phyloP scores from a whole-genome alignment of 306 rosid species.

The Canavalia ensiformis region DNA sequence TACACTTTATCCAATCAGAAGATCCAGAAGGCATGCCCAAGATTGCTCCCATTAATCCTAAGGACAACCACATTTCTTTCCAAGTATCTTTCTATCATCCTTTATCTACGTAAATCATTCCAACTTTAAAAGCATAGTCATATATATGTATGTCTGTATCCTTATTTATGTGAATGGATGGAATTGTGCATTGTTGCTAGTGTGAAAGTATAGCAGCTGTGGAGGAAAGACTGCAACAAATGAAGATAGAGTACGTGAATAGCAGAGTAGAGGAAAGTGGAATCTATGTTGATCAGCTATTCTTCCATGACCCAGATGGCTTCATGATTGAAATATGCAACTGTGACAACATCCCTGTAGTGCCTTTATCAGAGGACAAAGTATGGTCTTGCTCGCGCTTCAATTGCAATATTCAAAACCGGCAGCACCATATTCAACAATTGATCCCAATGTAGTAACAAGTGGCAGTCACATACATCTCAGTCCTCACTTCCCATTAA shows the following conservation, averaged over 20 bases:
- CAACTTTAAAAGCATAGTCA: background rate
- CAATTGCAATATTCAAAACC: constrained; percentile 56
- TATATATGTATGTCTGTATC: background rate
- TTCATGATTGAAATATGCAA: constrained; percentile 85
- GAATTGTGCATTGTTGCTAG: constrained; percentile 44
- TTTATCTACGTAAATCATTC: background rate
- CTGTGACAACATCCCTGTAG: constrained; percentile 77
- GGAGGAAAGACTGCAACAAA: constrained; percentile 68
- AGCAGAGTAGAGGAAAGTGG: constrained; percentile 72
- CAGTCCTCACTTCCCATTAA: constrained; percentile 15
- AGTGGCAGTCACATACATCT: constrained; percentile 7
- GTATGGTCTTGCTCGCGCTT: constrained; percentile 54
- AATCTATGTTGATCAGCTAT: constrained; percentile 73
- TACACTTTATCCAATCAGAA: constrained; percentile 80
- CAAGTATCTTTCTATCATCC: constrained; percentile 48
- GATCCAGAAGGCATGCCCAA: constrained; percentile 61
- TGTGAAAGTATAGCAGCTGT: constrained; percentile 72
- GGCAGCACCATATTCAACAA: constrained; percentile 52
- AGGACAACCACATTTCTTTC: constrained; percentile 73
- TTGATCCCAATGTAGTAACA: constrained; percentile 44
- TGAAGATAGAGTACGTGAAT: constrained; percentile 71
- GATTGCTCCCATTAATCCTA: constrained; percentile 68
- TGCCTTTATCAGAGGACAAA: constrained; percentile 56
- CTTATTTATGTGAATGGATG: background rate
- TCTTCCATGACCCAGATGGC: constrained; percentile 92